These are phyloP conservation scores for Aspergillus sojae DNA, from an alignment of 2,329 filamentous ascomycete genomes.

Conservation along the genomic window DNA sequence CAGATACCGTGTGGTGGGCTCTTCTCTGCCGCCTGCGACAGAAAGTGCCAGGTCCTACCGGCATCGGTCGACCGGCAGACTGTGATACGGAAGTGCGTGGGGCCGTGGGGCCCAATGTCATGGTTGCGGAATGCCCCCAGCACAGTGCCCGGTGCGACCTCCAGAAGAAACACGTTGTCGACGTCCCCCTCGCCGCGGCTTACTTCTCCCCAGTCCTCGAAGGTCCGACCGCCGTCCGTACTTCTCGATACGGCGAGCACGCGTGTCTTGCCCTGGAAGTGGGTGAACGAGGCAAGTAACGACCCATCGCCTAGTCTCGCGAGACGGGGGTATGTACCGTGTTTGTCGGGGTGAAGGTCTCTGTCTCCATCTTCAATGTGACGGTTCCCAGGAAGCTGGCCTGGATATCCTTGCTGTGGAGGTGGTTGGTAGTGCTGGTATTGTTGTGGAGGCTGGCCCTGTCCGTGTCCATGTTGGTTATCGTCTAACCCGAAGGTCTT, in stretches of 20 bases:
- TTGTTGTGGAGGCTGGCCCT: constrained; percentile 6
- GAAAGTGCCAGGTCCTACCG: constrained; percentile 47
- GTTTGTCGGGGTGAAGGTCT: constrained; percentile 37
- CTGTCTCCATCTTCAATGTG: constrained; percentile 38
- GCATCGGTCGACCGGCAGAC: constrained; percentile 52
- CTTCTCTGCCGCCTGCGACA: constrained; percentile 50
- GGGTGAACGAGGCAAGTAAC: constrained; percentile 51
- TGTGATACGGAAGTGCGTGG: constrained; percentile 53
- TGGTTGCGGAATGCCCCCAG: constrained; percentile 56
- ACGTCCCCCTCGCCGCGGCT: constrained; percentile 48
- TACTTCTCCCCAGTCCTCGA: constrained; percentile 48
- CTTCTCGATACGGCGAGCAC: constrained; percentile 49
- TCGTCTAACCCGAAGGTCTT: constrained; percentile 31
- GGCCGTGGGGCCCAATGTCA: constrained; percentile 38
- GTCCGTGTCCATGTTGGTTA: constrained; percentile 7
- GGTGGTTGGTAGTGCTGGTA: constrained; percentile 4
- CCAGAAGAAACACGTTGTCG: constrained; percentile 53
- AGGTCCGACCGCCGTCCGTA: constrained; percentile 47
- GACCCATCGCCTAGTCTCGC: constrained; percentile 49
- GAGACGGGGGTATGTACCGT: constrained; percentile 53
- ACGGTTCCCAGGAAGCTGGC: constrained; percentile 23
- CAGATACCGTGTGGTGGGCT: constrained; percentile 45
- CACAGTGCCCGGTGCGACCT: constrained; percentile 39
- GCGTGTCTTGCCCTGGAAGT: constrained; percentile 40
- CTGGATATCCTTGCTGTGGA: neutral